Percentiles rank a stretch among this genome's conserved stretches.
These are phyloP conservation scores for Coelastrella sp. DNA, from an alignment of 139 green algal species.

Conservation along the genomic window DNA sequence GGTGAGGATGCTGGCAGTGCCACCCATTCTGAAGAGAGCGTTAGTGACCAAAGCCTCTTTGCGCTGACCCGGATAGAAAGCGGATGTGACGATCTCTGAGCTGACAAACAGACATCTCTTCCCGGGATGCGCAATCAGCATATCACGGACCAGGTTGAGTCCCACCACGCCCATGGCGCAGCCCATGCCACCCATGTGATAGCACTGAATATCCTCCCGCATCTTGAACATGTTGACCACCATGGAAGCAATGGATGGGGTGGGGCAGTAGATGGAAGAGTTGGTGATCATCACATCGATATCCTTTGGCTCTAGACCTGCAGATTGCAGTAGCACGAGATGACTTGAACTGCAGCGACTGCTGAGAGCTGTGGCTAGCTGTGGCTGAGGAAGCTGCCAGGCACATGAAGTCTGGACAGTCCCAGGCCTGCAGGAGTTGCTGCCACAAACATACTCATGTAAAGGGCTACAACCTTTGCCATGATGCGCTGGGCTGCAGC, in stretches of 20 bases:
- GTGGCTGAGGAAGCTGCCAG: background rate
- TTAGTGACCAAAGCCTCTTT: conserved; percentile 66
- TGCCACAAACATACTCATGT: too few species aligned
- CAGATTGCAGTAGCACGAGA: background rate
- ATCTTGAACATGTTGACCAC: conserved; percentile 81
- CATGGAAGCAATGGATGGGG: conserved; percentile 78
- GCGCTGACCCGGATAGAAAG: conserved; percentile 55
- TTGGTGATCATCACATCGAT: conserved; percentile 71
- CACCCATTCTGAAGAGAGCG: conserved; percentile 62
- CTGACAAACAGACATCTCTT: conserved; percentile 49
- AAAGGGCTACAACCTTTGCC: too few species aligned
- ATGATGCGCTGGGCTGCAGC: too few species aligned
- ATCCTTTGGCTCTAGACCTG: conserved; percentile 53
- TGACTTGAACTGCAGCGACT: background rate
- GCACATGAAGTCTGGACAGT: background rate
- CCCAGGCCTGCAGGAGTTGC: background rate
- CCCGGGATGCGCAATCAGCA: conserved; percentile 39
- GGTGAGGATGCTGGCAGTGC: too few species aligned
- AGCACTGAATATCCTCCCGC: conserved; percentile 75
- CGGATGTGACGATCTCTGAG: conserved; percentile 38
- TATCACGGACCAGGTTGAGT: conserved; percentile 77
- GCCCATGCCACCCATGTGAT: conserved; percentile 86
- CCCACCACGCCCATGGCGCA: conserved; percentile 83
- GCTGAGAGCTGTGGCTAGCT: background rate
- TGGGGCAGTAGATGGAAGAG: conserved; percentile 81